Evolutionary conservation across 768 basidiomycete species (phyloP).

Genomic region (Lactarius deliciosus): DNA sequence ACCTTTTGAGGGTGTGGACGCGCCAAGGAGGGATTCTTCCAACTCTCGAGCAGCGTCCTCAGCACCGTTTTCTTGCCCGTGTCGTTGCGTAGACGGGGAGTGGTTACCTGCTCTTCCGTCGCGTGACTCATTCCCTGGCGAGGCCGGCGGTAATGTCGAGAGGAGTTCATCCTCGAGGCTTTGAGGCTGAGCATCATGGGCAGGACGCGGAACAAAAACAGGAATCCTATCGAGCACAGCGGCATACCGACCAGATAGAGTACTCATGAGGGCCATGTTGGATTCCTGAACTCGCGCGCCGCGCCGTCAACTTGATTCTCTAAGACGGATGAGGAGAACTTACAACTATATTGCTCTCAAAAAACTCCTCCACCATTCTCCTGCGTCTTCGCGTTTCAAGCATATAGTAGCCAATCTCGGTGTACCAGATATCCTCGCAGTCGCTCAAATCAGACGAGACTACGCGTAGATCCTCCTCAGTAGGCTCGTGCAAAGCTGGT

Average conservation of each 20-base stretch:
- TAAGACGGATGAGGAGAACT: conserved; percentile 31
- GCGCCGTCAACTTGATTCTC: neutral
- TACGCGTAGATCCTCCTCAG: conserved; percentile 45
- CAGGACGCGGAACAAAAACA: conserved; percentile 39
- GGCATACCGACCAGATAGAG: conserved; percentile 59
- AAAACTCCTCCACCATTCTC: conserved; percentile 71
- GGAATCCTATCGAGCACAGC: conserved; percentile 48
- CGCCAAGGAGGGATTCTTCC: conserved; percentile 54
- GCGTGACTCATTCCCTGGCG: conserved; percentile 36
- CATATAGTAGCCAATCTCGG: conserved; percentile 66
- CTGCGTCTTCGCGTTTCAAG: conserved; percentile 71
- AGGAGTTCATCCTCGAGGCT: conserved; percentile 37
- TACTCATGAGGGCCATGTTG: conserved; percentile 59
- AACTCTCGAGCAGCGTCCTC: conserved; percentile 60
- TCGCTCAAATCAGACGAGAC: conserved; percentile 81
- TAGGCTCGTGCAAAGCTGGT: conserved; percentile 35
- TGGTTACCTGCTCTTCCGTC: conserved; percentile 28
- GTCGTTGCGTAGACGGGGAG: conserved; percentile 25
- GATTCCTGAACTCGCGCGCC: conserved; percentile 52
- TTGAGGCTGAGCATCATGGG: conserved; percentile 35
- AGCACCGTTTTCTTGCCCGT: conserved; percentile 36
- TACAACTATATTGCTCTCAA: conserved; percentile 66
- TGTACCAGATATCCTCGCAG: conserved; percentile 73
- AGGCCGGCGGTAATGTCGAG: conserved; percentile 37
- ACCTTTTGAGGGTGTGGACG: conserved; percentile 35